Base-by-base conservation (phyloP, 257 asterid species). In the Solanum sparsipilum region DNA sequence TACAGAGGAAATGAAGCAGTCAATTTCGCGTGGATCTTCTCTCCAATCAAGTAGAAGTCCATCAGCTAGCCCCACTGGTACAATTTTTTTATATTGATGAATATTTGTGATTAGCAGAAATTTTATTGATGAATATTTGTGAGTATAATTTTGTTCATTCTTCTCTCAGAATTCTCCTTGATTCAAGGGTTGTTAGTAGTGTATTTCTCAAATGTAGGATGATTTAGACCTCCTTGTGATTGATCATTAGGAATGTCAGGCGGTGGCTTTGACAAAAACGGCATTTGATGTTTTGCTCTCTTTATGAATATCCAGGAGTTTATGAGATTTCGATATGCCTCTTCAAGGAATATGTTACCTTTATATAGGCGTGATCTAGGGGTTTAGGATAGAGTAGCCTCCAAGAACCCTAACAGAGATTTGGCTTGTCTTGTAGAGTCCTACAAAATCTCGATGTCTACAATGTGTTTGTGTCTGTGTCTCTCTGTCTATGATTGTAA, bases 1-100 rank as follows among this genome's bases (percentile, higher is more conserved):
- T 87, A 94, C 93, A 78, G 98, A 98, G 10, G 99, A 95, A 90
- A 93, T 91, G 93, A 97, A 91, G 87, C 89, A 90, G 74, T 91
- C 98, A 60, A 94, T 87, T 5, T 95, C 92, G 29, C 39, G 85
- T 0, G 90, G 87, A 46, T 95, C 99, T 90, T 98, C 99, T 73
- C 90, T 92, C 32, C 95, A 94, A 65, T 88, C 93, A 36, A 93
- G 94, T 89, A 91, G 94, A 92, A 93, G 96, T 86, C 93, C 96
- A 39, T 90, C 93, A 68, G 86, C 92, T 76, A 90, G 93, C 90
- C 90, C 90, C 48, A 92, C 96, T 74, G 98, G 99, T 96, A 94
- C 18, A 46, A 7, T 8, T 4, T 23, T n/a, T n/a, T n/a, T n/a
- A n/a, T 58, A 3, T 6, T 63, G 71, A n/a, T 63, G 15, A 63